Base-by-base conservation (phyloP, 2,329 filamentous ascomycete species). In the Ophiostoma pallidulum region DNA sequence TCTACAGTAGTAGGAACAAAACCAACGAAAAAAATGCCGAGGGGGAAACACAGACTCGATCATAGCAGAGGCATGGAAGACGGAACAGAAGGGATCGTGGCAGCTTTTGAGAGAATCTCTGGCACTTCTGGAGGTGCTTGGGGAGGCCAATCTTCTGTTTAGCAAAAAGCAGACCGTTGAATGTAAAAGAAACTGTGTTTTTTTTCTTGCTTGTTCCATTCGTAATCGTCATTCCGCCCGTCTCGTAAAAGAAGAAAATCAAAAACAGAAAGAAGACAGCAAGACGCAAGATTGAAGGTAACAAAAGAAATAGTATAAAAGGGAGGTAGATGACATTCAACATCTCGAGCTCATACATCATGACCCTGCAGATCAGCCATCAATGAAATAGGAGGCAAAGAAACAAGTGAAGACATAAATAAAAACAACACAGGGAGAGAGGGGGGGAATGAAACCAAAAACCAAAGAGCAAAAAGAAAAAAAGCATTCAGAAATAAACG, bases 401-500 rank as follows among this genome's bases (percentile, higher is more conserved):
- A 40, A 44, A 16, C 41, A 32, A 35, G 12, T 22, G 7, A 40
- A 22, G 7, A 33, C 41, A 20, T 47, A 45, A 36, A 18, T 9
- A 36, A 39, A 39, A 14, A n/a, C n/a, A n/a, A n/a, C n/a, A n/a
- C n/a, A n/a, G n/a, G n/a, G n/a, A n/a, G n/a, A n/a, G n/a, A n/a
- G n/a, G n/a, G n/a, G n/a, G n/a, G n/a, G n/a, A n/a, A n/a, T n/a
- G n/a, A 22, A 29, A 33, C n/a, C 20, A 42, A 44, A 41, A 35
- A 13, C 8, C 41, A 24, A 3, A 40, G 19, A 45, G 32, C 20
- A 40, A 13, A 19, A 48, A 45, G 43, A 16, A 36, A 24, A 48
- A 12, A 49, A 48, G 19, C 37, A 42, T 29, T 43, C 18, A 48
- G 18, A 43, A 38, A 24, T 45, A 28, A 37, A 52, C 22, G 20